Percentiles rank a stretch among this genome's conserved stretches.
phyloP scores from a whole-genome alignment of 2,329 filamentous ascomycete genomes.

The Leptoxyphium fumago region DNA sequence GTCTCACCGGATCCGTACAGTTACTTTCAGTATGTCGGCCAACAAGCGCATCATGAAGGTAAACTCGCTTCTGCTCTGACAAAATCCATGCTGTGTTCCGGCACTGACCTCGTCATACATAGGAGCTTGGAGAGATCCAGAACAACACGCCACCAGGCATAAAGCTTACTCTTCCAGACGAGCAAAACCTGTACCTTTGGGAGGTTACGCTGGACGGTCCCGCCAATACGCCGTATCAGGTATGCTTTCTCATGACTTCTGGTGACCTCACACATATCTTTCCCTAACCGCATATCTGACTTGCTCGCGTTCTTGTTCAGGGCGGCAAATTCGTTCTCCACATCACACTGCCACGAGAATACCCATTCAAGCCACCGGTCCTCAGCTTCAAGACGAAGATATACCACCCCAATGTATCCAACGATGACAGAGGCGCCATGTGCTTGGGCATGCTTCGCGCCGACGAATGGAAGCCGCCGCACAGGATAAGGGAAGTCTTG shows the following conservation, averaged over 20 bases:
- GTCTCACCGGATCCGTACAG: too few relatives aligned
- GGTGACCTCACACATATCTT: not conserved
- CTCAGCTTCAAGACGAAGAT: constrained; percentile 76
- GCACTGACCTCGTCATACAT: constrained; percentile 4
- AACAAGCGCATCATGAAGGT: constrained; percentile 35
- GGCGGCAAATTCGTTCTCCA: constrained; percentile 61
- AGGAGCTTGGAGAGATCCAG: constrained; percentile 49
- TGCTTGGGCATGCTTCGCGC: constrained; percentile 71
- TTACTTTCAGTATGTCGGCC: constrained; percentile 9
- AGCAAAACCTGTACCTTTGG: constrained; percentile 54
- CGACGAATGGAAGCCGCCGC: constrained; percentile 85
- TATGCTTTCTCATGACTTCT: constrained; percentile 24
- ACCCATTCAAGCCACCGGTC: constrained; percentile 78
- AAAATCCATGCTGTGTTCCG: not conserved
- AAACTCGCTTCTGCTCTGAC: constrained; percentile 3
- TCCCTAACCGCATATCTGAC: not conserved
- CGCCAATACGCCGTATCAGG: constrained; percentile 48
- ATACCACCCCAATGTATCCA: constrained; percentile 90
- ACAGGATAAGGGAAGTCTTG: constrained; percentile 60
- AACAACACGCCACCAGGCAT: constrained; percentile 42
- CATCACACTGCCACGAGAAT: constrained; percentile 60
- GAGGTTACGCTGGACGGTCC: constrained; percentile 53
- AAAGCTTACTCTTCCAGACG: constrained; percentile 41
- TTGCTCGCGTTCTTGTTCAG: constrained; percentile 20
- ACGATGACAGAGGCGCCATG: constrained; percentile 72